Conservation (phyloP, 2,329 filamentous ascomycete species). For the Biscogniauxia mediterranea region DNA sequence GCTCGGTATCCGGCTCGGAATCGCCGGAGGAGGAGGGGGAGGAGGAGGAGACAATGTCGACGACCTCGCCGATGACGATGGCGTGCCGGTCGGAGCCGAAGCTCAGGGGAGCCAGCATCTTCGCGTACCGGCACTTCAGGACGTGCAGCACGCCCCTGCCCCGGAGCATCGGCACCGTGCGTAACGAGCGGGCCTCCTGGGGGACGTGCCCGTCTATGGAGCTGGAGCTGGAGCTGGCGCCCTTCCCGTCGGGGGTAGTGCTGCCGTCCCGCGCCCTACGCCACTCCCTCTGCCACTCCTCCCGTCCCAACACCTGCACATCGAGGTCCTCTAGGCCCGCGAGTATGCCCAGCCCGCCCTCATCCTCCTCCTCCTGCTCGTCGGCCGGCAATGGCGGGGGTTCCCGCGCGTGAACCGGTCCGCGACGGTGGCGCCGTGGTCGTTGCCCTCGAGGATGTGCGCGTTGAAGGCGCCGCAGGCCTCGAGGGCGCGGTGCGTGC, state of each 20-base stretch:
- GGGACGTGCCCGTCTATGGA: too few species aligned
- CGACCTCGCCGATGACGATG: conserved; percentile 23
- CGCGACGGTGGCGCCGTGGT: conserved; percentile 48
- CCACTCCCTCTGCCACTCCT: conserved; percentile 15
- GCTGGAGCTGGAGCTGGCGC: too few species aligned
- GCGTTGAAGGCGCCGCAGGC: conserved; percentile 50
- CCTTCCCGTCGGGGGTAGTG: background rate
- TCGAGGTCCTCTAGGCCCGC: conserved; percentile 34
- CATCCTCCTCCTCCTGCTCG: background rate
- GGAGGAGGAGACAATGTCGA: conserved; percentile 14
- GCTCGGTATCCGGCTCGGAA: conserved; percentile 4
- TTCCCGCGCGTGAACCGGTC: conserved; percentile 53
- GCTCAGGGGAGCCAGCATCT: conserved; percentile 4
- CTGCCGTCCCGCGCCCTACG: conserved; percentile 13
- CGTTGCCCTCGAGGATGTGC: conserved; percentile 50
- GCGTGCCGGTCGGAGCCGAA: conserved; percentile 12
- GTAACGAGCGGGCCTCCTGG: conserved; percentile 9
- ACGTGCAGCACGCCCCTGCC: conserved; percentile 54
- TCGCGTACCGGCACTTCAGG: conserved; percentile 17
- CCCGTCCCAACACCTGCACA: conserved; percentile 15
- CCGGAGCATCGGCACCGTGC: conserved; percentile 43
- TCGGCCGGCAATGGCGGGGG: too few species aligned
- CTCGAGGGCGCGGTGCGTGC: conserved; percentile 51
- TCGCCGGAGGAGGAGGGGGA: too few species aligned
- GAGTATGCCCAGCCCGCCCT: conserved; percentile 36